Evolutionary conservation across 169 alveolate species (phyloP), one percentile per base, ranked within the genome.

Genomic region (Cryptosporidium tyzzeri): DNA sequence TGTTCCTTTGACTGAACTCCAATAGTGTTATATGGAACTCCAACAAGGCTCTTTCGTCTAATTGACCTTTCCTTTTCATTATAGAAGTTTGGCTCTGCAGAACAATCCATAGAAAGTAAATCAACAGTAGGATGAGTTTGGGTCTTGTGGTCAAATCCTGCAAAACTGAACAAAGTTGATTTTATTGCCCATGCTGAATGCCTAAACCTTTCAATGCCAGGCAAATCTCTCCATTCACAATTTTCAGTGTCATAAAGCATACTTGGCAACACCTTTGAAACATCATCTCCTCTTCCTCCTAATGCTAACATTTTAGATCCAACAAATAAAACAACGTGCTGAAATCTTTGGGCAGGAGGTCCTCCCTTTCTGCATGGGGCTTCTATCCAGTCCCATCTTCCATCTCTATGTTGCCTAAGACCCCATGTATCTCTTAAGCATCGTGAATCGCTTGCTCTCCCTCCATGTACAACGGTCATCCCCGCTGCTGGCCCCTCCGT

Each of bases 311-410:
- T 80, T 85, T 95, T 95, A 37, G 97, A 87, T 26, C 97, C 98
- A n/a, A 96, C 91, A 86, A 96, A 96, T 35, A 93, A 73, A 23
- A 95, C 92, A 9, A 93, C 93, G 37, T 97, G 99, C 84, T 97
- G 97, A 91, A 96, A 97, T 50, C 99, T 93, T 39, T 96, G 94
- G 69, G 95, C 98, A 4, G 99, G 99, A 31, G 92, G 91, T 39
- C 93, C 71, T 31, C 96, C 96, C 68, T 92, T 92, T 85, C 95
- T 96, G 67, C 96, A 95, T 7, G 99, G 99, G 18, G 99, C 99
- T 86, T 96, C 98, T 41, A 99, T 99, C 99, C 99, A 99, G 93
- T 99, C 99, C 99, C 99, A 99, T 69, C 99, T 96, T 18, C 99
- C 99, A 91, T 99, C 99, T 75, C 99, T 95, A 91, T 98, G 99